Conservation (phyloP, 257 asterid species). For the Anisodus tanguticus region DNA sequence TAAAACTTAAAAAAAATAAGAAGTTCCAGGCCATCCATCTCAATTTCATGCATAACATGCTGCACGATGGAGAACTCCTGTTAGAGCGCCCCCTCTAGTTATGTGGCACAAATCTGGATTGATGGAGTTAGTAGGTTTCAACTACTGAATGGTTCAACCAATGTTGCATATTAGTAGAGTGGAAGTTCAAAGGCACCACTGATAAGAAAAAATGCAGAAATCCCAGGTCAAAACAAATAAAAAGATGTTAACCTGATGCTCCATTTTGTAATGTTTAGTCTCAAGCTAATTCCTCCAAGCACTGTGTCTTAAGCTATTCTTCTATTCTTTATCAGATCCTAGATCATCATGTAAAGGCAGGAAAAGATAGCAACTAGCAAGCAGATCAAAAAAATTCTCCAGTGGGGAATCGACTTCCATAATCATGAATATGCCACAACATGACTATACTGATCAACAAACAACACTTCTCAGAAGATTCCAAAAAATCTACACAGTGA, state of each 20-base stretch:
- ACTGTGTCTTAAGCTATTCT: background rate
- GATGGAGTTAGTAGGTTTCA: background rate
- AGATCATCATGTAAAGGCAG: background rate
- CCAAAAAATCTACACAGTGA: background rate
- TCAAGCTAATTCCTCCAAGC: constrained; percentile 4
- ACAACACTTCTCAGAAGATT: constrained; percentile 20
- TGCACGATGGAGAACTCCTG: background rate
- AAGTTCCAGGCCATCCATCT: background rate
- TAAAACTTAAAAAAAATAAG: background rate
- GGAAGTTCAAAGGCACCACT: background rate
- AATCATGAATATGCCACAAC: constrained; percentile 3
- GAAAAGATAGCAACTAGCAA: background rate
- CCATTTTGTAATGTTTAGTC: background rate
- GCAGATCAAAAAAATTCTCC: background rate
- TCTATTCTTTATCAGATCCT: constrained; percentile 6
- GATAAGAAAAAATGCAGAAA: background rate
- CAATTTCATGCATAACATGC: background rate
- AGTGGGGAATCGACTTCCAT: background rate
- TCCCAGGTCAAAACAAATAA: background rate
- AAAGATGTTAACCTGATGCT: background rate
- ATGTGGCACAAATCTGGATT: background rate
- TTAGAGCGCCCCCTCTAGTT: background rate
- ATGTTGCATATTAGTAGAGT: background rate
- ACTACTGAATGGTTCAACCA: background rate
- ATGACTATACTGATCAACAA: background rate